These are phyloP conservation scores for Hypericum androsaemum DNA, from an alignment of 345 rosid genomes.

Conservation along the genomic window DNA sequence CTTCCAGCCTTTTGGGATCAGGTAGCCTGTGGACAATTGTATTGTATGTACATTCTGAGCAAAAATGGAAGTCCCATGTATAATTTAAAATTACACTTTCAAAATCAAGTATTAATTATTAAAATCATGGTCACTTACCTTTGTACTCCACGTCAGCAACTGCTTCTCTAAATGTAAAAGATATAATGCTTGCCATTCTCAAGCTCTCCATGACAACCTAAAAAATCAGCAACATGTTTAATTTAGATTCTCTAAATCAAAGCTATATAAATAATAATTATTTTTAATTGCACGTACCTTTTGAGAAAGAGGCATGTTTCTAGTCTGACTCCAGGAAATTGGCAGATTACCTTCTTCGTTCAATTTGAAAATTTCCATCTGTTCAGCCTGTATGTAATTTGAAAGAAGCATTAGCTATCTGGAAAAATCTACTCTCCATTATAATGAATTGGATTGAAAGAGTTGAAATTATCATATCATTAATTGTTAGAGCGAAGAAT, in stretches of 20 bases:
- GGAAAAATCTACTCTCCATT: too few species aligned
- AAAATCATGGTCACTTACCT: constrained; percentile 26
- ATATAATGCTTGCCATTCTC: constrained; percentile 68
- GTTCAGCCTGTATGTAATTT: constrained; percentile 36
- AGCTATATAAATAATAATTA: too few species aligned
- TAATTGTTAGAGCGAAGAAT: too few species aligned
- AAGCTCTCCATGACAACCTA: constrained; percentile 63
- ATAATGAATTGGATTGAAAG: too few species aligned
- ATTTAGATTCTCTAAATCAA: not conserved
- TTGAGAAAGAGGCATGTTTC: constrained; percentile 45
- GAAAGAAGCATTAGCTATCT: too few species aligned
- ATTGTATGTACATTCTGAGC: too few species aligned
- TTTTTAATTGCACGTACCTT: constrained; percentile 30
- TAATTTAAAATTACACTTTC: too few species aligned
- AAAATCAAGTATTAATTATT: not conserved
- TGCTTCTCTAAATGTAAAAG: constrained; percentile 69
- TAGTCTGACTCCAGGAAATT: constrained; percentile 50
- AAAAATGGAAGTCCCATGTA: too few species aligned
- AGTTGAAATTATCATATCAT: too few species aligned
- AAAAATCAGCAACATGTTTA: not conserved
- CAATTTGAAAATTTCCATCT: constrained; percentile 25
- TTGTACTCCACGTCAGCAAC: constrained; percentile 65
- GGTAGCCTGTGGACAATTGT: constrained; percentile 43
- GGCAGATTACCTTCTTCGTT: constrained; percentile 24
- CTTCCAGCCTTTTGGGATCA: constrained; percentile 82